These are phyloP conservation scores for Mucor circinelloides DNA, from an alignment of 371 early-diverging fungal species.

Conservation along the genomic window DNA sequence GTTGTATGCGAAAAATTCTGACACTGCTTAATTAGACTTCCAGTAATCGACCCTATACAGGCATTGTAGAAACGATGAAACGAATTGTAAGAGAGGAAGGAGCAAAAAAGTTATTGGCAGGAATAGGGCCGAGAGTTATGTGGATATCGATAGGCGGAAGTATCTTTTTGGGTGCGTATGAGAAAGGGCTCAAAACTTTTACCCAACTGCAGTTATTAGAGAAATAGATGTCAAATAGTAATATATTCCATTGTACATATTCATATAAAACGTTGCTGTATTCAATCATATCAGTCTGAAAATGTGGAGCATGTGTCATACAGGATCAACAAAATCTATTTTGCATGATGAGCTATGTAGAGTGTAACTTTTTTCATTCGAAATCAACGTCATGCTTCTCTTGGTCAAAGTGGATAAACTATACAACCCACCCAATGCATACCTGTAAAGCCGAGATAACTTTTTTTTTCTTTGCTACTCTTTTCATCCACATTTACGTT, in stretches of 20 bases:
- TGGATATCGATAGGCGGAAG: conserved; percentile 96
- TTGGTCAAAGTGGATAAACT: background rate
- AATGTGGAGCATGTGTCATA: too few relatives aligned
- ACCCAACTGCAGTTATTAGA: conserved; percentile 39
- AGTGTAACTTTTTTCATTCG: too few relatives aligned
- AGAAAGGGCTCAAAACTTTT: conserved; percentile 66
- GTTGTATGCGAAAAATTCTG: background rate
- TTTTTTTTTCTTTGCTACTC: background rate
- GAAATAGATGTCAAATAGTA: conserved; percentile 5
- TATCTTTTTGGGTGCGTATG: conserved; percentile 94
- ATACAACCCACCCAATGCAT: background rate
- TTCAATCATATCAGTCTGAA: too few relatives aligned
- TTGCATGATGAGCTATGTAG: too few relatives aligned
- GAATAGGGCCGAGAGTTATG: conserved; percentile 89
- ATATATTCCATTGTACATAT: background rate
- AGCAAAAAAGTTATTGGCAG: conserved; percentile 68
- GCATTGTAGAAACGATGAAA: conserved; percentile 70
- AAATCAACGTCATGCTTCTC: background rate
- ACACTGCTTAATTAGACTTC: background rate
- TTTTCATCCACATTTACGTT: background rate
- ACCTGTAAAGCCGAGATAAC: background rate
- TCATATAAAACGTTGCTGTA: background rate
- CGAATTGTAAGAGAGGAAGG: conserved; percentile 85
- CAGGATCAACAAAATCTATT: too few relatives aligned
- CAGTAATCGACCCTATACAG: conserved; percentile 53